Conservation (phyloP, 1,139 yeast genomes). For the Lodderomyces theae region DNA sequence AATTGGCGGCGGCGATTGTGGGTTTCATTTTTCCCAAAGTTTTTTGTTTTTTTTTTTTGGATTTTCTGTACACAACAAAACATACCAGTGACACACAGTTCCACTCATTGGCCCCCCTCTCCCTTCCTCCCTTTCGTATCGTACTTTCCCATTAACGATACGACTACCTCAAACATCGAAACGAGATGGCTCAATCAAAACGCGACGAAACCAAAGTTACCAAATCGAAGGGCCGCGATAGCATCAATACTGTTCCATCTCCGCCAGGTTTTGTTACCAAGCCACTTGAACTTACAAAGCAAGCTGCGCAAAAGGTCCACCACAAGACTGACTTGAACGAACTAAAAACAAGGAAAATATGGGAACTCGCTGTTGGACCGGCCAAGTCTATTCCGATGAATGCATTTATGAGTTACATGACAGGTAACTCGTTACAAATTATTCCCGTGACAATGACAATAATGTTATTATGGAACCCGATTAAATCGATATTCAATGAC, state of each 20-base stretch:
- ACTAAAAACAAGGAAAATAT: conserved; percentile 63
- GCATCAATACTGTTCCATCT: conserved; percentile 4
- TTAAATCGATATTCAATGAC: conserved; percentile 63
- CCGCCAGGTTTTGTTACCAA: conserved; percentile 23
- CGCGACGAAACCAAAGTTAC: neutral
- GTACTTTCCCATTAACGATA: neutral
- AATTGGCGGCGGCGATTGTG: neutral
- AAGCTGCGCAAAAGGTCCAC: neutral
- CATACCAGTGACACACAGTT: too few species aligned
- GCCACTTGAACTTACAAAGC: neutral
- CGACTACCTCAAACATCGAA: neutral
- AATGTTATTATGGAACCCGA: conserved; percentile 76
- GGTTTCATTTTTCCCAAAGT: too few species aligned
- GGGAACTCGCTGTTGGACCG: conserved; percentile 85
- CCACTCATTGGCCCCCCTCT: too few species aligned
- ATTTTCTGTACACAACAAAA: too few species aligned
- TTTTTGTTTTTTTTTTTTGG: neutral
- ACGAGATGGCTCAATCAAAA: conserved; percentile 2
- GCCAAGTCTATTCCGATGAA: conserved; percentile 89
- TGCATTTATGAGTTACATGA: conserved; percentile 85
- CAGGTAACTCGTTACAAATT: conserved; percentile 86
- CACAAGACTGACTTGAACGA: conserved; percentile 23
- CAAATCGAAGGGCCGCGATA: neutral
- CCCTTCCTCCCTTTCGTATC: too few species aligned
- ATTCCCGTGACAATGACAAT: conserved; percentile 90